Percentiles rank a stretch among this genome's conserved stretches.
phyloP scores from a whole-genome alignment of 2,329 filamentous ascomycete species.

The Hawksworthiomyces lignivorus region DNA sequence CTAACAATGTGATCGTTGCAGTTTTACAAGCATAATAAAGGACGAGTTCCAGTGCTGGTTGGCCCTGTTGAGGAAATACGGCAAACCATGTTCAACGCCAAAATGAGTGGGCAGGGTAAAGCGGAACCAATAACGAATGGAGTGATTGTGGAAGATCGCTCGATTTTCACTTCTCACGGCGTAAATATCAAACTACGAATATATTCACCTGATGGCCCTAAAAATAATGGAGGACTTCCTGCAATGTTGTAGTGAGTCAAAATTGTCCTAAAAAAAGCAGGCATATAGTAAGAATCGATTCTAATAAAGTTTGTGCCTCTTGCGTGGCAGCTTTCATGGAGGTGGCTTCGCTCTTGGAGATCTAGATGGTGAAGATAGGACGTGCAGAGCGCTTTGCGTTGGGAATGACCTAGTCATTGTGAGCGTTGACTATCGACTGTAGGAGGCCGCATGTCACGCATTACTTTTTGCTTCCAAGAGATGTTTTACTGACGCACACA shows the following conservation, averaged over 20 bases:
- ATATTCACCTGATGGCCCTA: neutral
- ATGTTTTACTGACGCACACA: too few species aligned
- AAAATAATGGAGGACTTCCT: neutral
- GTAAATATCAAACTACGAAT: neutral
- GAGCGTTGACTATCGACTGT: constrained; percentile 2
- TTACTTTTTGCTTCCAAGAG: too few species aligned
- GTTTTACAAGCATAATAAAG: neutral
- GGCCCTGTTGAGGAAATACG: neutral
- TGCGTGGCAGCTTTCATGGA: neutral
- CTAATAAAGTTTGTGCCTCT: too few species aligned
- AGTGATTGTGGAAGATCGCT: neutral
- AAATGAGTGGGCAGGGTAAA: constrained; percentile 1
- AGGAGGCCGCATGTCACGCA: too few species aligned
- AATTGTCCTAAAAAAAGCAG: too few species aligned
- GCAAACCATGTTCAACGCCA: neutral
- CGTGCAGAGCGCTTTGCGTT: neutral
- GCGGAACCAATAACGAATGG: neutral
- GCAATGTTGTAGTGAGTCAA: neutral
- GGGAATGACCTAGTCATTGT: neutral
- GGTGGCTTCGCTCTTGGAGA: constrained; percentile 2
- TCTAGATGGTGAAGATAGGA: neutral
- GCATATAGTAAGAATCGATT: too few species aligned
- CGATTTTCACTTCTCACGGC: neutral
- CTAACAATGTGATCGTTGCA: too few species aligned
- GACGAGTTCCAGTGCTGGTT: neutral